Conservation (phyloP, 2,329 filamentous ascomycete species). For the Phialophora macrospora region DNA sequence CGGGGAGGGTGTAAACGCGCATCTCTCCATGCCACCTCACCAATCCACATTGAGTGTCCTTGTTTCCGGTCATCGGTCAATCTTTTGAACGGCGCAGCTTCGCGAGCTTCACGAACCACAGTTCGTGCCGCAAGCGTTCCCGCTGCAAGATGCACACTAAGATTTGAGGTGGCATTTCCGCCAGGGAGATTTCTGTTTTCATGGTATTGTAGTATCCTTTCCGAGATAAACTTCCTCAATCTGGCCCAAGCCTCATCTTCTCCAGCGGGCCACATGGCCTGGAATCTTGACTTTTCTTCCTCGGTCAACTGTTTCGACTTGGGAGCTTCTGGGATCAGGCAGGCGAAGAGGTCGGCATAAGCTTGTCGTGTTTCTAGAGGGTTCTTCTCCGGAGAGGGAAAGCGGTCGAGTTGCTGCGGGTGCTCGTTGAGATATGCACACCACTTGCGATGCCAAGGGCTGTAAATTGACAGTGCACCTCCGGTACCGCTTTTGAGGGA, state of each 20-base stretch:
- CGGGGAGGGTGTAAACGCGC: background rate
- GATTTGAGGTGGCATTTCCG: slow-evolving; percentile 65
- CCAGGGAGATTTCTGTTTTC: slow-evolving; percentile 69
- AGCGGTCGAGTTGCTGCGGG: slow-evolving; percentile 67
- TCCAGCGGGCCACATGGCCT: slow-evolving; percentile 72
- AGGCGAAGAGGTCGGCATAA: slow-evolving; percentile 64
- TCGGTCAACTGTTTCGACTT: slow-evolving; percentile 64
- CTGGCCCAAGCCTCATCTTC: slow-evolving; percentile 71
- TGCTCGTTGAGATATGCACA: slow-evolving; percentile 72
- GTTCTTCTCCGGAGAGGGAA: slow-evolving; percentile 64
- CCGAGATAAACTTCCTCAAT: slow-evolving; percentile 69
- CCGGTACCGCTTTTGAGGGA: slow-evolving; percentile 65
- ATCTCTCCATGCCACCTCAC: slow-evolving; percentile 83
- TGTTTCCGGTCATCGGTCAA: slow-evolving; percentile 37
- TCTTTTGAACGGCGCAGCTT: slow-evolving; percentile 64
- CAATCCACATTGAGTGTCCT: slow-evolving; percentile 71
- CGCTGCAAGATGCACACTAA: slow-evolving; percentile 74
- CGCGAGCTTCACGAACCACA: slow-evolving; percentile 66
- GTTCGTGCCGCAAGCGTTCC: slow-evolving; percentile 72
- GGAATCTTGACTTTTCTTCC: slow-evolving; percentile 64
- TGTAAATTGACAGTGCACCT: slow-evolving; percentile 82
- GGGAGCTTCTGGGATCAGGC: slow-evolving; percentile 65
- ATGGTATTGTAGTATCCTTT: slow-evolving; percentile 66
- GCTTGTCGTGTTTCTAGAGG: slow-evolving; percentile 53
- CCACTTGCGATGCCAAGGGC: slow-evolving; percentile 81